Conservation (phyloP, 768 basidiomycete genomes). For the Panus rudis region DNA sequence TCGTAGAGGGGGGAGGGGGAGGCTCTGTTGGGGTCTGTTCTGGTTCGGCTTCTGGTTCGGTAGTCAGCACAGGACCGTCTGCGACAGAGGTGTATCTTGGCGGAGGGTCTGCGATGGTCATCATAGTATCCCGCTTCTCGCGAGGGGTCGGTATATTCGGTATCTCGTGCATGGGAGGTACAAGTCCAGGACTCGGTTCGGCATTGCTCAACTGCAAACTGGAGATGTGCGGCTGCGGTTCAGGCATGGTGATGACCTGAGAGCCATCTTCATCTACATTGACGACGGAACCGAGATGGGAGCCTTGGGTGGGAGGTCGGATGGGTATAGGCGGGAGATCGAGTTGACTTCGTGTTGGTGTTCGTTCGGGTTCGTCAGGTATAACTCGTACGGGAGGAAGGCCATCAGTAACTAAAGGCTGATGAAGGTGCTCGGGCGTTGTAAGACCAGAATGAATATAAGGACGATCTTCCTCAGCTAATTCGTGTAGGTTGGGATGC, state of each 20-base stretch:
- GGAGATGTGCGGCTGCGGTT: not conserved
- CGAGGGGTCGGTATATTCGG: slow-evolving; percentile 12
- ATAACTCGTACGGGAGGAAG: slow-evolving; percentile 7
- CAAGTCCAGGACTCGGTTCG: not conserved
- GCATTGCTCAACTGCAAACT: not conserved
- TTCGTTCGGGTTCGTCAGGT: not conserved
- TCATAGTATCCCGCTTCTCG: not conserved
- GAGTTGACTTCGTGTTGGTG: not conserved
- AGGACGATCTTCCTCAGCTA: slow-evolving; percentile 7
- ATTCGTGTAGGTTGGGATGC: slow-evolving; percentile 3
- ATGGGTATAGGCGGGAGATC: slow-evolving; percentile 4
- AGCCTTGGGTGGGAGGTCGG: slow-evolving; percentile 2
- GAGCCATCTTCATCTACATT: not conserved
- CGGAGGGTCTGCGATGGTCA: not conserved
- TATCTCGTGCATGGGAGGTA: slow-evolving; percentile 8
- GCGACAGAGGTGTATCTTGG: not conserved
- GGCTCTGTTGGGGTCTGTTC: not conserved
- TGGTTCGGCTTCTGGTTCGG: slow-evolving; percentile 8
- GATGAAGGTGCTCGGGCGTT: slow-evolving; percentile 4
- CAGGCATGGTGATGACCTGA: slow-evolving; percentile 1
- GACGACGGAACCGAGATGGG: not conserved
- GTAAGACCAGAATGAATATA: slow-evolving; percentile 11
- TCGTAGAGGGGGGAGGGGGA: slow-evolving; percentile 7
- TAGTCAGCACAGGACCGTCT: slow-evolving; percentile 5
- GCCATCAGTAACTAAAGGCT: not conserved